Conservation (phyloP, 495 filamentous ascomycete genomes). For the Lindgomyces ingoldianus region DNA sequence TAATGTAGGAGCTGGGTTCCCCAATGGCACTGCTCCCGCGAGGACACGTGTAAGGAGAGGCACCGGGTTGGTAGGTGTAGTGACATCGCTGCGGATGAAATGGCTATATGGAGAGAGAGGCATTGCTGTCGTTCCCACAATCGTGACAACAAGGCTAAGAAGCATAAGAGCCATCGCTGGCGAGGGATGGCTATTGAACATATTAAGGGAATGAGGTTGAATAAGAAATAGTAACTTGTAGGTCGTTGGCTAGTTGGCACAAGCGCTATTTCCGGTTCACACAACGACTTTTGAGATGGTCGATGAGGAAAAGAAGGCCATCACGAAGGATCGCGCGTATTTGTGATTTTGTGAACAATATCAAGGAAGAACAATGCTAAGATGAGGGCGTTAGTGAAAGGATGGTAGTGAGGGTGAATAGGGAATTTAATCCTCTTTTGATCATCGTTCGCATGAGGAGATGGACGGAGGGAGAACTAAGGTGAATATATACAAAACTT, state of each 20-base stretch:
- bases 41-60: background rate
- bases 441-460: background rate
- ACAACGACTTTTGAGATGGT: too few relatives aligned
- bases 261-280: too few relatives aligned
- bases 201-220: background rate
- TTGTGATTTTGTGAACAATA: too few relatives aligned
- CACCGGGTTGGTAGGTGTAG: background rate
- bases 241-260: background rate
- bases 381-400: too few relatives aligned
- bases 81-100: background rate
- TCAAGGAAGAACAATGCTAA: too few relatives aligned
- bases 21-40: too few relatives aligned
- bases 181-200: background rate
- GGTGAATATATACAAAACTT: background rate
- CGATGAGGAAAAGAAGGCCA: too few relatives aligned
- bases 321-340: too few relatives aligned
- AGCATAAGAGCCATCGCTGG: background rate
- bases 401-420: too few relatives aligned
- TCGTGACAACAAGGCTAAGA: background rate
- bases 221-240: background rate
- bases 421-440: background rate
- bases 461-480: background rate
- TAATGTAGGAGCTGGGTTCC: too few relatives aligned
- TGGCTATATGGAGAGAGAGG: background rate
- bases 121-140: background rate